Percentiles rank a stretch among this genome's conserved stretches.
Conservation (phyloP, 2,329 filamentous ascomycete genomes). For the Amylocarpus encephaloides region DNA sequence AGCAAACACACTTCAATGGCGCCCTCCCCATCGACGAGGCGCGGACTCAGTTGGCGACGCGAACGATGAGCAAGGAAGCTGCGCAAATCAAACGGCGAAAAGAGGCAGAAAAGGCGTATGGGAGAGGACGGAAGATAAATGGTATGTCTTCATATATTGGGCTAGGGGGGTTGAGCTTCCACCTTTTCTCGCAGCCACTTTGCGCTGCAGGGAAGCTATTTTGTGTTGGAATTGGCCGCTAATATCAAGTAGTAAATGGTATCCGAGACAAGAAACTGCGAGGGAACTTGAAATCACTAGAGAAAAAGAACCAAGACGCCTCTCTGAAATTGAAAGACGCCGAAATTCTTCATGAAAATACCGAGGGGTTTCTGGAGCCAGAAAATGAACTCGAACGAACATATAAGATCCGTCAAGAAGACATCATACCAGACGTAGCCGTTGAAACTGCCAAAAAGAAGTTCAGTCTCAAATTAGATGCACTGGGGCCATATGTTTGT, state of each 20-base stretch:
- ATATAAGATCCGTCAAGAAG: constrained; percentile 85
- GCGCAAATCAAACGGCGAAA: constrained; percentile 41
- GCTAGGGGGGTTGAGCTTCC: background rate
- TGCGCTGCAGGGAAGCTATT: background rate
- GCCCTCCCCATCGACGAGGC: constrained; percentile 44
- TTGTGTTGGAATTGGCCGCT: background rate
- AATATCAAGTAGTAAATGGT: constrained; percentile 43
- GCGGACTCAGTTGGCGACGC: constrained; percentile 41
- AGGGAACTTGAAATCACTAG: constrained; percentile 69
- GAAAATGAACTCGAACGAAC: constrained; percentile 86
- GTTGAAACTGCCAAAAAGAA: constrained; percentile 86
- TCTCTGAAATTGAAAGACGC: constrained; percentile 84
- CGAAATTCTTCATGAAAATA: constrained; percentile 87
- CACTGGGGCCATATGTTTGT: constrained; percentile 78
- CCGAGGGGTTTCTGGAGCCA: constrained; percentile 76
- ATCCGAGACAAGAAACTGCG: constrained; percentile 89
- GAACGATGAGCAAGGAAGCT: constrained; percentile 22
- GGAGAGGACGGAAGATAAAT: constrained; percentile 71
- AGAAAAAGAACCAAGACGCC: constrained; percentile 76
- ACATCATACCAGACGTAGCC: constrained; percentile 68
- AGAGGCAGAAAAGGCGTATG: constrained; percentile 71
- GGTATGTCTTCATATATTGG: constrained; percentile 10
- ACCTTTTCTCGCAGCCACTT: background rate
- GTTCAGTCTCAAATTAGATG: constrained; percentile 79
- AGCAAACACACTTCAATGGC: constrained; percentile 39